Evolutionary conservation across 2,329 filamentous ascomycete species (phyloP).

Genomic region (Periconia macrospinosa): DNA sequence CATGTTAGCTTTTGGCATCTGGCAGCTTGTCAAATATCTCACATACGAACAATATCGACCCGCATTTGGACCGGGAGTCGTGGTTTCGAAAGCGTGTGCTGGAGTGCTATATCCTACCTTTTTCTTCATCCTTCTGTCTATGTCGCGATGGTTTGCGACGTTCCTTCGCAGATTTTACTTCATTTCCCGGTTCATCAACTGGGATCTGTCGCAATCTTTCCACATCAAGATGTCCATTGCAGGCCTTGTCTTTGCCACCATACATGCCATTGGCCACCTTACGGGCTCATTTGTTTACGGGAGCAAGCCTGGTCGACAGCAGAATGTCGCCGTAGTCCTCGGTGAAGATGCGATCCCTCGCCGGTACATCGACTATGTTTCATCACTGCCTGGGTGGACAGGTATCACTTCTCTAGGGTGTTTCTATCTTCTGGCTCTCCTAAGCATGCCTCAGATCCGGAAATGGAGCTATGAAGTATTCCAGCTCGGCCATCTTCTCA

Average conservation of each 20-base stretch:
- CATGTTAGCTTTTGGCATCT: conserved; percentile 56
- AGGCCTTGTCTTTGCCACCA: conserved; percentile 53
- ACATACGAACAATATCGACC: conserved; percentile 49
- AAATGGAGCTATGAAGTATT: conserved; percentile 60
- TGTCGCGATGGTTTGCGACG: conserved; percentile 61
- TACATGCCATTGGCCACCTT: conserved; percentile 59
- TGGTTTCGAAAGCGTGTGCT: conserved; percentile 58
- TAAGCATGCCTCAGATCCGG: conserved; percentile 56
- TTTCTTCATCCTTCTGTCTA: conserved; percentile 61
- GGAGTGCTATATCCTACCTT: conserved; percentile 61
- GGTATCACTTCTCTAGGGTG: conserved; percentile 54
- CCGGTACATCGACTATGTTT: conserved; percentile 52
- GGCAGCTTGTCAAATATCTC: conserved; percentile 59
- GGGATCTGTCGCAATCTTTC: conserved; percentile 59
- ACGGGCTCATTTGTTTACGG: conserved; percentile 57
- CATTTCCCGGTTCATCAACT: conserved; percentile 59
- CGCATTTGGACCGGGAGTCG: conserved; percentile 60
- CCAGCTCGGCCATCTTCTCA: conserved; percentile 59
- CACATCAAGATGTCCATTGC: conserved; percentile 59
- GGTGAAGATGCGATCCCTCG: conserved; percentile 49
- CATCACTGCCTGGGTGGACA: conserved; percentile 54
- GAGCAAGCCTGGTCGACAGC: conserved; percentile 49
- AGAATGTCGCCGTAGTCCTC: conserved; percentile 49
- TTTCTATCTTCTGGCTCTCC: conserved; percentile 53
- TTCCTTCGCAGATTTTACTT: conserved; percentile 55